Percentiles rank a stretch among this genome's conserved stretches.
Evolutionary conservation across 108 stramenopile genomes (phyloP).

Genomic region (Fistulifera pelliculosa): DNA sequence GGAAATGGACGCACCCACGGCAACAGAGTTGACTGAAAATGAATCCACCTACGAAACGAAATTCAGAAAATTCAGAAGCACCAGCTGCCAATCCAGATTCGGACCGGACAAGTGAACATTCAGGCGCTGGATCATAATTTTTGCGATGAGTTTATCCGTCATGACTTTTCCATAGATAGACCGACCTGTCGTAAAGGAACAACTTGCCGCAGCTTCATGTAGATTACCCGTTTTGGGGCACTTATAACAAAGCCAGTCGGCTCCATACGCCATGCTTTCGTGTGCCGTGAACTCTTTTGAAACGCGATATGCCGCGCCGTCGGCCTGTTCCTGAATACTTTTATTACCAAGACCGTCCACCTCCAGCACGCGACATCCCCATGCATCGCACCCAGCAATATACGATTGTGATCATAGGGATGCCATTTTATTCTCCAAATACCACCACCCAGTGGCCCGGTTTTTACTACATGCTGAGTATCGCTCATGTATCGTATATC

Average conservation of each 20-base stretch:
- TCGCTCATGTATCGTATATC: conserved; percentile 35
- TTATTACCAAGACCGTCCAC: conserved; percentile 14
- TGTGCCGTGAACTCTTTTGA: conserved; percentile 49
- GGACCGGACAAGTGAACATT: no score
- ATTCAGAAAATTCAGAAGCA: no score
- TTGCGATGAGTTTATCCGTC: no score
- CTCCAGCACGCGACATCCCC: conserved; percentile 67
- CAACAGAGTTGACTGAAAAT: not conserved
- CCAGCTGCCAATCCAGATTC: no score
- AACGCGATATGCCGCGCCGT: not conserved
- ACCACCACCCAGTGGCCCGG: conserved; percentile 53
- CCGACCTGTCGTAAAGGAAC: conserved; percentile 76
- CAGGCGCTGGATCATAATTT: no score
- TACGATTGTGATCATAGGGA: conserved; percentile 28
- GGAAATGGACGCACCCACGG: conserved; percentile 7
- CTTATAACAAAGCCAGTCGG: conserved; percentile 61
- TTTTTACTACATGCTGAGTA: conserved; percentile 15
- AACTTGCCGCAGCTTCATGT: conserved; percentile 60
- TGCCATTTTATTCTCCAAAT: conserved; percentile 87
- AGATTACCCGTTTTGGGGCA: not conserved
- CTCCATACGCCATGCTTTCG: conserved; percentile 83
- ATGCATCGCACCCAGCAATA: conserved; percentile 82
- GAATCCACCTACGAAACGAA: no score
- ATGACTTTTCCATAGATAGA: conserved; percentile 40
- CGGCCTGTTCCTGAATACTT: no score